Conservation (phyloP, 1,139 yeast species). For the Candida sanyaensis region DNA sequence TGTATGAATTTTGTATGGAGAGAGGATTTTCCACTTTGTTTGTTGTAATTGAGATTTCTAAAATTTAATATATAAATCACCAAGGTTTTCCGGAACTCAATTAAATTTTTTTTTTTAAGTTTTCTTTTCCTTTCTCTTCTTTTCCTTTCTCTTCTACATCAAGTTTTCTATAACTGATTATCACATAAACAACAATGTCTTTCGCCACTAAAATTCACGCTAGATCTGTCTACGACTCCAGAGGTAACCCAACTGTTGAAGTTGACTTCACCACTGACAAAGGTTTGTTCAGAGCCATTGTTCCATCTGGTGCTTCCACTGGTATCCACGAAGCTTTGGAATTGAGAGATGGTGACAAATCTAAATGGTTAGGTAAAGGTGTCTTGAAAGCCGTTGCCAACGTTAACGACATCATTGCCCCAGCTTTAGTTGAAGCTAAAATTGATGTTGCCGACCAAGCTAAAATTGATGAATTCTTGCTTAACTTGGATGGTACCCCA, state of each 20-base stretch:
- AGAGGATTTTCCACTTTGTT: background rate
- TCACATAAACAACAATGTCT: slow-evolving; percentile 27
- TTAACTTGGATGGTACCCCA: slow-evolving; percentile 84
- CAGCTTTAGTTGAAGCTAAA: slow-evolving; percentile 76
- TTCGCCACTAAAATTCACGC: slow-evolving; percentile 64
- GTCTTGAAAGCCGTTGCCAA: slow-evolving; percentile 89
- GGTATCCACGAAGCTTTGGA: slow-evolving; percentile 95
- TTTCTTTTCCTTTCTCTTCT: no score
- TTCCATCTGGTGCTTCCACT: slow-evolving; percentile 97
- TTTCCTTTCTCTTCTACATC: slow-evolving; percentile 13
- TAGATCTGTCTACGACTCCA: slow-evolving; percentile 94
- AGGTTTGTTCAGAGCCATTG: slow-evolving; percentile 89
- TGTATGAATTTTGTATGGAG: no score
- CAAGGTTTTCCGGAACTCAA: background rate
- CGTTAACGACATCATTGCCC: slow-evolving; percentile 87
- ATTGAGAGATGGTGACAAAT: slow-evolving; percentile 92
- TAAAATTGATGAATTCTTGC: slow-evolving; percentile 77
- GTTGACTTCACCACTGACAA: slow-evolving; percentile 85
- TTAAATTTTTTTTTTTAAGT: background rate
- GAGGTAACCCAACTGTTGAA: slow-evolving; percentile 98
- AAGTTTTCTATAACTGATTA: slow-evolving; percentile 6
- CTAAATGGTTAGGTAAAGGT: slow-evolving; percentile 96
- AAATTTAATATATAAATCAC: slow-evolving; percentile 1
- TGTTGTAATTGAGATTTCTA: background rate
- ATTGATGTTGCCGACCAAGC: slow-evolving; percentile 78